Conservation (phyloP, 1,284 basidiomycete species). For the Cryptococcus amylolentus region DNA sequence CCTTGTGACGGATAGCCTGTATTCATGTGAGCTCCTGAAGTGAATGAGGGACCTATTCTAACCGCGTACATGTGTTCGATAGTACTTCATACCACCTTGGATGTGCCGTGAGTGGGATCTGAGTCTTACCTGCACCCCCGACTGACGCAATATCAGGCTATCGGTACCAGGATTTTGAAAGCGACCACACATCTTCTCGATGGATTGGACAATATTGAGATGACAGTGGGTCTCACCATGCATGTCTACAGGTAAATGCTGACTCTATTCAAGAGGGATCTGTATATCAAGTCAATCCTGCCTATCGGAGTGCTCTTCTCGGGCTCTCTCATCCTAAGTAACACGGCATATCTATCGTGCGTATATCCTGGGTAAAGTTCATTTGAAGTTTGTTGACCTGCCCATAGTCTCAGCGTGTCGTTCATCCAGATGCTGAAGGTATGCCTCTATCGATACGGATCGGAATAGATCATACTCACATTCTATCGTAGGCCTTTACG, state of each 20-base stretch:
- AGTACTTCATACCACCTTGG: conserved; percentile 54
- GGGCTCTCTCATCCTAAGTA: conserved; percentile 85
- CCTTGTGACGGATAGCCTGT: conserved; percentile 31
- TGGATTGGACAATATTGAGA: conserved; percentile 74
- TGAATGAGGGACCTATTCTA: background rate
- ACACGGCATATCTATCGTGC: conserved; percentile 78
- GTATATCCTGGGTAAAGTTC: background rate
- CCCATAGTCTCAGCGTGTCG: conserved; percentile 72
- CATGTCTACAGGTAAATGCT: background rate
- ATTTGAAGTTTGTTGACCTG: conserved; percentile 3
- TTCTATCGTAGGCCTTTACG: conserved; percentile 70
- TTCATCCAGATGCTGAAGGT: conserved; percentile 99
- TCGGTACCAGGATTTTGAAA: conserved; percentile 83
- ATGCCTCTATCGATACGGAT: conserved; percentile 3
- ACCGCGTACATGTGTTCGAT: conserved; percentile 56
- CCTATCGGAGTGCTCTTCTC: conserved; percentile 92
- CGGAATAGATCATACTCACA: background rate
- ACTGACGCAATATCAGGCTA: conserved; percentile 55
- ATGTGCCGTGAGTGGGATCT: conserved; percentile 36
- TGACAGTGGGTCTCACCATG: conserved; percentile 55
- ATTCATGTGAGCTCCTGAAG: conserved; percentile 48
- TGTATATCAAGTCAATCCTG: conserved; percentile 81
- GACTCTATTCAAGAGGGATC: conserved; percentile 53
- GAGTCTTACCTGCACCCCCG: background rate
- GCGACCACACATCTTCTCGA: conserved; percentile 82